Base-by-base conservation (phyloP, 1,284 basidiomycete genomes). In the Coniferiporia weirii region DNA sequence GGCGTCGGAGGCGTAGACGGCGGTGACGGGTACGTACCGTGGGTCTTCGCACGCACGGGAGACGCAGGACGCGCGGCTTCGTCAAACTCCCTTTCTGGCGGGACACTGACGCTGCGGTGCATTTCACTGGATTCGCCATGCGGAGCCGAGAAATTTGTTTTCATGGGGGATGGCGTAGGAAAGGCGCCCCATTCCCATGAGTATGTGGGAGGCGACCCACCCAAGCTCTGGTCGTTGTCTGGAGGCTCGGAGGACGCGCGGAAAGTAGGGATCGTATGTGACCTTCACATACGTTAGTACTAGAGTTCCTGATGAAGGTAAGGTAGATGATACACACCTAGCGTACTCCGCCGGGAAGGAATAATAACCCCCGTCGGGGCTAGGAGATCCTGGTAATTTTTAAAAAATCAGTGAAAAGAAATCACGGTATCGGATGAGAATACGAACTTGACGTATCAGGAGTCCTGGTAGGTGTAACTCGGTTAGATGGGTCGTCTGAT, bases 171-270 rank as follows among this genome's bases (percentile, higher is more conserved):
- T 19, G 82, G 85, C 66, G 87, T 86, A n/a, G 89, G 90, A 66
- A 92, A 91, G 17, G 79, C 84, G 38, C 89, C 89, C 90, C 89
- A 91, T 64, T 92, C 89, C 90, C 89, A 92, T 2, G 86, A 87
- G 67, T 91, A 91, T 66, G 88, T 57, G n/a, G 67, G 71, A 69
- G 6, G 63, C 64, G 36, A 63, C 64, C 45, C 75, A 20, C 63
- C 60, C 27, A 52, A 49, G 20, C 60, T 66, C 4, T 56, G 60
- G 12, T 67, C 66, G 54, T 65, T 59, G 47, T 74, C 79, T n/a
- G 76, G 80, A 1, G 82, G 82, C 66, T 82, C 83, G 12, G 83
- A 85, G 2, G 76, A 79, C 5, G 81, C 83, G 49, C 81, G 81
- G 48, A 76, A 65, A 56, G 68, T 64, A 56, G 71, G 77, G 63